Evolutionary conservation across 306 rosid genomes (phyloP), one percentile per base, ranked within the genome.

Genomic region (Trifolium repens): DNA sequence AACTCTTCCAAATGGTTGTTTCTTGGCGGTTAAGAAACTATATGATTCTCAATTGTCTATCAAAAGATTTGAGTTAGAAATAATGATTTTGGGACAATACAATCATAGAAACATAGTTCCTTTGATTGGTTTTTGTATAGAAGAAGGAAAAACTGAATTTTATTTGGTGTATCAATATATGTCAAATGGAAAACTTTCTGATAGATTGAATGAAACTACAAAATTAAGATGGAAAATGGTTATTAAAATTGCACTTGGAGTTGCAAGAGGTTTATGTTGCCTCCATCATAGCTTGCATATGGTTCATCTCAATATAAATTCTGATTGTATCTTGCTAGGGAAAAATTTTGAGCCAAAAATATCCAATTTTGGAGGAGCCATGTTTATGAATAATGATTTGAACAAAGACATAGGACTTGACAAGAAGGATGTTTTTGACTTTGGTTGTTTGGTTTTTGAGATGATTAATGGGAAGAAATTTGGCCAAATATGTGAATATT

Each of bases 231-330:
- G 82, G 72, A 17, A 39, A 26, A 37, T 55, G 53, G 27, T 26
- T 37, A 32, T 74, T 13, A 60, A 66, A 64, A 67, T 85, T 59
- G 83, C 76, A 30, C 76, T 85, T 58, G 85, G 88, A 5, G 54
- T 81, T 14, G 85, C 79, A 19, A 81, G 79, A 81, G 85, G 73
- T 8, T 66, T 85, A 52, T 64, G 79, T 5, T 81, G 83, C 77
- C 53, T 81, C 16, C 85, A 85, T n/a, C 74, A 85, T 34, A 35
- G 47, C 34, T 37, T 77, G 69, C 58, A 24, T 13, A 9, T 78
- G 40, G 74, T 50, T 16, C 80, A 74, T 69, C 59, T 32, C 0
- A 35, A 42, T 2, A 19, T 83, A 26, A 60, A 39, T 43, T 75
- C 85, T 0, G 53, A 60, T 9, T 70, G 77, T 46, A 62, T 85